phyloP scores from a whole-genome alignment of 495 filamentous ascomycete species.

The Podospora pseudocomata region DNA sequence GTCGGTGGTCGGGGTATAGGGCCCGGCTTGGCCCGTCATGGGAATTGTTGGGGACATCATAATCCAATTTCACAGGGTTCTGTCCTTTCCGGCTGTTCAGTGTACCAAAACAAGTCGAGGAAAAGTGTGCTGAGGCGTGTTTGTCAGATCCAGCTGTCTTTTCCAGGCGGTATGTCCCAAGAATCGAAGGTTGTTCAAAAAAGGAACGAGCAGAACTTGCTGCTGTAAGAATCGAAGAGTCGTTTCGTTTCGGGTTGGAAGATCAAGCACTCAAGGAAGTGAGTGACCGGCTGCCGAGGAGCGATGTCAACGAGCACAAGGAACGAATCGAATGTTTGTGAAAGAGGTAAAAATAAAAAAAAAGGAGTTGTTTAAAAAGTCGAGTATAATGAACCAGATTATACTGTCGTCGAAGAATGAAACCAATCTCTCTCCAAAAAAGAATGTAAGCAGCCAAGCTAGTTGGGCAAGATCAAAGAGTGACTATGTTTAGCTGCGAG shows the following conservation, averaged over 20 bases:
- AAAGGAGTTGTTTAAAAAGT: constrained; percentile 22
- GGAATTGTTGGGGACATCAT: constrained; percentile 49
- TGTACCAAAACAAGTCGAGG: background rate
- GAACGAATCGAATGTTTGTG: constrained; percentile 20
- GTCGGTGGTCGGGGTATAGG: constrained; percentile 47
- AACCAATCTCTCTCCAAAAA: constrained; percentile 44
- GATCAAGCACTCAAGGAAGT: constrained; percentile 14
- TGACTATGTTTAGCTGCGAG: constrained; percentile 51
- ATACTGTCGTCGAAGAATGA: constrained; percentile 41
- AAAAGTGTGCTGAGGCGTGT: constrained; percentile 1
- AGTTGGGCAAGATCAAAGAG: constrained; percentile 55
- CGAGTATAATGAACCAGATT: constrained; percentile 42
- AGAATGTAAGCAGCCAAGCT: constrained; percentile 55
- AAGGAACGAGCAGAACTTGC: constrained; percentile 35
- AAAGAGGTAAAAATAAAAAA: constrained; percentile 17
- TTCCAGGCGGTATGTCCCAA: constrained; percentile 33
- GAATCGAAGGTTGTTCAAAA: constrained; percentile 23
- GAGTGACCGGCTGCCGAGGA: constrained; percentile 26
- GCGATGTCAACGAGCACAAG: constrained; percentile 16
- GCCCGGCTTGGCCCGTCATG: constrained; percentile 39
- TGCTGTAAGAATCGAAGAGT: constrained; percentile 35
- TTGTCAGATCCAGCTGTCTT: constrained; percentile 20
- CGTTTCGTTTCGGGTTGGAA: constrained; percentile 25
- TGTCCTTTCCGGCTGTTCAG: constrained; percentile 7
- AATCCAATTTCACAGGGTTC: constrained; percentile 14